These are phyloP conservation scores for Entomortierella lignicola DNA, from an alignment of 192 early-diverging fungal species.

Conservation along the genomic window DNA sequence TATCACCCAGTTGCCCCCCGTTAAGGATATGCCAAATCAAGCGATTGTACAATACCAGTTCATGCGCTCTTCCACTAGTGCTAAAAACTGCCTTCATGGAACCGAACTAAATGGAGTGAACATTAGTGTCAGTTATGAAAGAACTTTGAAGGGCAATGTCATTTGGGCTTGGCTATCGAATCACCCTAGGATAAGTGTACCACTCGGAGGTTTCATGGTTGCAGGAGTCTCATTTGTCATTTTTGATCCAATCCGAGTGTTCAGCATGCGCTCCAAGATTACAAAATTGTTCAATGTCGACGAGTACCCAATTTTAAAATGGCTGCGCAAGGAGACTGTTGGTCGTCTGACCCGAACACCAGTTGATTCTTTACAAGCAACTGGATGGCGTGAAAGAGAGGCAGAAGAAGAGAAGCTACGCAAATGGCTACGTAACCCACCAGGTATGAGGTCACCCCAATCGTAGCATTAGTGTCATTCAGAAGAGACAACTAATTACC, in stretches of 20 bases:
- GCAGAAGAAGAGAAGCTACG: slow-evolving; percentile 66
- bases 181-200: slow-evolving; percentile 84
- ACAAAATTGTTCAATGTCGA: slow-evolving; percentile 82
- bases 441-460: slow-evolving; percentile 60
- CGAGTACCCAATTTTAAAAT: slow-evolving; percentile 68
- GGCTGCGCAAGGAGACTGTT: slow-evolving; percentile 69
- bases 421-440: slow-evolving; percentile 66
- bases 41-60: slow-evolving; percentile 84
- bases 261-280: slow-evolving; percentile 87
- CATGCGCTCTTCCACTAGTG: slow-evolving; percentile 88
- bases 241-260: slow-evolving; percentile 93
- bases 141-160: slow-evolving; percentile 65
- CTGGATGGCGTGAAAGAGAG: slow-evolving; percentile 69
- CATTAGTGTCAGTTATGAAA: slow-evolving; percentile 71
- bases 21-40: slow-evolving; percentile 82
- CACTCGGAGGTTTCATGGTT: slow-evolving; percentile 79
- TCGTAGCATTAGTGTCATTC: neutral
- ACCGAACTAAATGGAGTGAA: slow-evolving; percentile 73
- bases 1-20: slow-evolving; percentile 69
- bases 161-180: slow-evolving; percentile 73
- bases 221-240: slow-evolving; percentile 84
- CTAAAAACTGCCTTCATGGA: slow-evolving; percentile 94
- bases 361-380: slow-evolving; percentile 36
- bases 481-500: neutral
- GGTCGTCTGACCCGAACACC: slow-evolving; percentile 50